These are phyloP conservation scores for Ophiostoma novo-ulmi DNA, from an alignment of 2,329 filamentous ascomycete genomes.

Conservation along the genomic window DNA sequence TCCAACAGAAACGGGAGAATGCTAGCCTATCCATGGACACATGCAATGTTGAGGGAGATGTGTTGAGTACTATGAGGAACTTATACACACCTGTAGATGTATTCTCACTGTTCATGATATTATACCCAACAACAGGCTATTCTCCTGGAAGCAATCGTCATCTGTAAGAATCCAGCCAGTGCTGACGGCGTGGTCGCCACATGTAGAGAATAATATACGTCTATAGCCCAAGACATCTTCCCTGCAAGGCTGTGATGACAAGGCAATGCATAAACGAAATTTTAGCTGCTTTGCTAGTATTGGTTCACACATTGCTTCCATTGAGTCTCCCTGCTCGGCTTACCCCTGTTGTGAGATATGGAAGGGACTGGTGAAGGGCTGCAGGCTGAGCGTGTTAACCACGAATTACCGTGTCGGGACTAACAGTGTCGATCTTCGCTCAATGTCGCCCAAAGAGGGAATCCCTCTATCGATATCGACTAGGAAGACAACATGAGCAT, in stretches of 20 bases:
- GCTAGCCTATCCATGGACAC: too few relatives aligned
- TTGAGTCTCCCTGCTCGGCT: not conserved
- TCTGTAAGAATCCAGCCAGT: too few relatives aligned
- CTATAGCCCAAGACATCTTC: not conserved
- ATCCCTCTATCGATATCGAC: not conserved
- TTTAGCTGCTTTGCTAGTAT: not conserved
- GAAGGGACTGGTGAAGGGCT: not conserved
- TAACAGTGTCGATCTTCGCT: not conserved
- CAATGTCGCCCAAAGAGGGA: not conserved
- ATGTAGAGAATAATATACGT: not conserved
- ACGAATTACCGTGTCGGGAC: not conserved
- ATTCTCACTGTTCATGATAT: too few relatives aligned
- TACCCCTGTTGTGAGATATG: not conserved
- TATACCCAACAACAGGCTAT: too few relatives aligned
- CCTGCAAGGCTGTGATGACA: not conserved
- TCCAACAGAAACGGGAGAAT: too few relatives aligned
- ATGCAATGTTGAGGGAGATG: too few relatives aligned
- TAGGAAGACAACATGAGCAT: not conserved
- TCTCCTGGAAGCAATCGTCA: too few relatives aligned
- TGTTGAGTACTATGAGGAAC: too few relatives aligned
- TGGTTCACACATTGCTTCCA: not conserved
- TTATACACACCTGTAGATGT: too few relatives aligned
- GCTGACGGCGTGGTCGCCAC: too few relatives aligned
- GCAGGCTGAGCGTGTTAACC: not conserved
- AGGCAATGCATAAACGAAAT: not conserved